Evolutionary conservation across 306 rosid species (phyloP), one percentile per base, ranked within the genome.

Genomic region (Cyamopsis tetragonoloba): DNA sequence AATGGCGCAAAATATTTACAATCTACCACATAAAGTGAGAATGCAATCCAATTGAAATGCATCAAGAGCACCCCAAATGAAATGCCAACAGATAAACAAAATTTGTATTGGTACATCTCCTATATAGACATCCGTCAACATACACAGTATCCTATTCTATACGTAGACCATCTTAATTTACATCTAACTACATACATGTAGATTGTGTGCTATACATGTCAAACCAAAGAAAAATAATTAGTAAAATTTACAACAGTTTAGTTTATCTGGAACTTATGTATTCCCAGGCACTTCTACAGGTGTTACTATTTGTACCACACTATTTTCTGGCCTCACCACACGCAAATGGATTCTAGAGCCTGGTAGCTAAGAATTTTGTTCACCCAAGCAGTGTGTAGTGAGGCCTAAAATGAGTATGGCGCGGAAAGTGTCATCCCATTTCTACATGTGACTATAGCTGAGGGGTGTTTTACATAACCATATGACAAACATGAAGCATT

Each of bases 191-290:
- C 81, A 66, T 62, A 48, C 32, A 73, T 59, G 68, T 55, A 66
- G 28, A 82, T 71, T 81, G 75, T 82, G 69, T 58, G 80, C 81
- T 79, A 68, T 81, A 79, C 82, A 79, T 57, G 81, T 70, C 81
- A 75, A 61, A 55, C 46, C 22, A 54, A 65, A 76, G 60, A 28
- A 44, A 31, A 49, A n/a, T n/a, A n/a, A n/a, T n/a, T 62, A 61
- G 22, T 78, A 73, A 72, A 84, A 73, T 65, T 28, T 66, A 79
- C 69, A 73, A 79, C 47, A 30, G 19, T 20, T 63, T 63, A 44
- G 51, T 43, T 31, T 61, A 32, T 73, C 51, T 35, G 72, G 67
- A 70, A 66, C 65, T 54, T 70, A 66, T 71, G 84, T 71, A 85
- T 42, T 61, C 66, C 51, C 30, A 69, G 80, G 71, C 75, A 44